phyloP scores from a whole-genome alignment of 768 basidiomycete species.

The Russula olivacea region DNA sequence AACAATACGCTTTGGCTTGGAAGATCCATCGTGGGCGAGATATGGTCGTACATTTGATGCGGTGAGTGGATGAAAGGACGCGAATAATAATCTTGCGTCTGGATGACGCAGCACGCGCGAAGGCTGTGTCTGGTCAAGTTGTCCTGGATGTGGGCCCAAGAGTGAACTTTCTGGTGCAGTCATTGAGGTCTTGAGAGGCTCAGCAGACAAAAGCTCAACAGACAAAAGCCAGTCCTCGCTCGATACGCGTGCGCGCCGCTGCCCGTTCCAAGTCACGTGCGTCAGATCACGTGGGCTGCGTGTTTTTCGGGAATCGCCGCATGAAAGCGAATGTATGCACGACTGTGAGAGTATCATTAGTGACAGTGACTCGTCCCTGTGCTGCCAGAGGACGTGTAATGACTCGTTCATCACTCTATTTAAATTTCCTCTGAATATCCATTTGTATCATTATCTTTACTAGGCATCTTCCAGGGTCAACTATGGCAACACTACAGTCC shows the following conservation, averaged over 20 bases:
- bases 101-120: constrained; percentile 55
- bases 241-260: background rate
- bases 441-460: background rate
- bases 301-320: background rate
- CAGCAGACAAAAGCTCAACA: background rate
- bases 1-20: constrained; percentile 64
- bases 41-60: constrained; percentile 29
- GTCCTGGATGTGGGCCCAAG: constrained; percentile 51
- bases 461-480: background rate
- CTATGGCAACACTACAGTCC: constrained; percentile 40
- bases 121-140: constrained; percentile 58
- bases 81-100: constrained; percentile 60
- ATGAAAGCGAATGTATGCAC: background rate
- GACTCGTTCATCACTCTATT: constrained; percentile 11
- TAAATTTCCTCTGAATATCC: background rate
- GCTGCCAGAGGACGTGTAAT: background rate
- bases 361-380: background rate
- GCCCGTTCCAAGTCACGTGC: background rate
- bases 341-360: background rate
- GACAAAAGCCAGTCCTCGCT: background rate
- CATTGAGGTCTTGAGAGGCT: background rate
- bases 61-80: constrained; percentile 64
- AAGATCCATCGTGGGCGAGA: constrained; percentile 36
- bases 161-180: constrained; percentile 14
- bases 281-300: background rate